Base-by-base conservation (phyloP, 768 basidiomycete species). In the Piloderma croceum region DNA sequence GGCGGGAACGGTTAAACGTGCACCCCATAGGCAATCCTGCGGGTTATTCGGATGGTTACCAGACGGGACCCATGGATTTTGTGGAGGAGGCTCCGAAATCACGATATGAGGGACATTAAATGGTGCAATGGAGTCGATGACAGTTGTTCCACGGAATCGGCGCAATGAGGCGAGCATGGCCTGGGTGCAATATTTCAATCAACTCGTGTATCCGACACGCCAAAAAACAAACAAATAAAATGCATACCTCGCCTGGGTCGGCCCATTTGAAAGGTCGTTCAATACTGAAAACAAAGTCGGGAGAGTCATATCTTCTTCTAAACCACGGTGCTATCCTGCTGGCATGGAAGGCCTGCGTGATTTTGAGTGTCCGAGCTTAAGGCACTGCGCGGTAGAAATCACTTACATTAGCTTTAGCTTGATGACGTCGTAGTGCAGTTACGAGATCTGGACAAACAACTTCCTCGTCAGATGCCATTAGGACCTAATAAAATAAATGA, bases 171-270 rank as follows among this genome's bases (percentile, higher is more conserved):
- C 36, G 9, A 71, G 58, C 17, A 72, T 47, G 41, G 68, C 63
- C 65, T 67, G 36, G 6, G 23, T 12, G 24, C 31, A 23, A 17
- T 7, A 20, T 21, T 43, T 15, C 11, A 20, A 31, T 31, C 10
- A 34, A 21, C 12, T 3, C 24, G 7, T 22, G 19, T 15, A 22
- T 21, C 19, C n/a, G 22, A 32, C 12, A 21, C 6, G 15, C 9
- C 18, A 15, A 24, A 17, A 12, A 21, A 7, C n/a, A 6, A n/a
- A 4, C 3, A 40, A 38, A 33, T 9, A 20, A 27, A n/a, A 31
- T 33, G 46, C 58, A 50, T 53, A 74, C 75, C 58, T 71, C 66
- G 22, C 71, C 76, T 34, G 73, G 69, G 53, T 80, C 76, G 20
- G 54, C 56, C 77, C 76, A 80, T 29, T 43, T 41, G 50, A 67